Conservation (phyloP, 2,329 filamentous ascomycete genomes). For the Emergomyces africanus region DNA sequence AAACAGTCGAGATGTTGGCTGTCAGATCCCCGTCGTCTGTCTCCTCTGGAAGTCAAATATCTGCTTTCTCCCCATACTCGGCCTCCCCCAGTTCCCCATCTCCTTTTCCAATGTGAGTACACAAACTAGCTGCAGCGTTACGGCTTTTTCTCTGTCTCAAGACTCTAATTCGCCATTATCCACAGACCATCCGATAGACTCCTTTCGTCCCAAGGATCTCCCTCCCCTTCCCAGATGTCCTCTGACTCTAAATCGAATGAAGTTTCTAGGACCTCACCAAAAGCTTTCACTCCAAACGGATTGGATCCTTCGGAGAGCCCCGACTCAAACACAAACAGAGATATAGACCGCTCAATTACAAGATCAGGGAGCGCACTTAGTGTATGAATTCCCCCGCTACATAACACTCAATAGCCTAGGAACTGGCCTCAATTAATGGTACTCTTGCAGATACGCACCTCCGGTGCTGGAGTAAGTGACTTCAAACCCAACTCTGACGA, state of each 20-base stretch:
- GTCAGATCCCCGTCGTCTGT: slow-evolving; percentile 18
- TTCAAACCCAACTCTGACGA: slow-evolving; percentile 44
- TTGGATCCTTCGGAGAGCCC: neutral
- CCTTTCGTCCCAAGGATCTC: neutral
- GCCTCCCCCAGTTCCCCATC: slow-evolving; percentile 3
- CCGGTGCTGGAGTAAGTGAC: slow-evolving; percentile 9
- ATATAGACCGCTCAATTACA: neutral
- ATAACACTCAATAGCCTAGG: neutral
- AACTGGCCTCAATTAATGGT: slow-evolving; percentile 3
- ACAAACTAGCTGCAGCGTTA: neutral
- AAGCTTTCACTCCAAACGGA: neutral
- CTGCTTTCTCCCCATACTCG: slow-evolving; percentile 6
- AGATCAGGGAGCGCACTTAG: slow-evolving; percentile 2
- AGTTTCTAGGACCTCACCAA: neutral
- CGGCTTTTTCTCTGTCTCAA: neutral
- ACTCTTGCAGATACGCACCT: slow-evolving; percentile 21
- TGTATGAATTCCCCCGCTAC: neutral
- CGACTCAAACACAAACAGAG: neutral
- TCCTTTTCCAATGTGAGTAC: slow-evolving; percentile 14
- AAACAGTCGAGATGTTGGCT: slow-evolving; percentile 16
- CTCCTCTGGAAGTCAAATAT: slow-evolving; percentile 7
- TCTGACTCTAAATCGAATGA: neutral
- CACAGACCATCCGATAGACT: neutral
- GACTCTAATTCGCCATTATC: neutral
- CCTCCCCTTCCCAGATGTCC: neutral